Evolutionary conservation across 805 yeast genomes (phyloP), one percentile per base, ranked within the genome.

Genomic region (Saturnispora saitoi): DNA sequence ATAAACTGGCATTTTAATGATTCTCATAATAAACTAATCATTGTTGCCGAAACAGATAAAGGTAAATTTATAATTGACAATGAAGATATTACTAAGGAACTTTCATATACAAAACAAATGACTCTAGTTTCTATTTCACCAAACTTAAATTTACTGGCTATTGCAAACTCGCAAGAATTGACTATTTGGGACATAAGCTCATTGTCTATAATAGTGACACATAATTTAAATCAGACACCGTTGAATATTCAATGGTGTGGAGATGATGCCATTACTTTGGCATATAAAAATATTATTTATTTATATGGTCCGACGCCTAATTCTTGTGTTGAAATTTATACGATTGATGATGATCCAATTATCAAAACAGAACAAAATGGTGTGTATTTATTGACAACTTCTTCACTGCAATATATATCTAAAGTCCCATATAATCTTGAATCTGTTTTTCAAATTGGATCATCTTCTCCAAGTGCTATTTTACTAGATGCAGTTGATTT

Each of bases 391-490:
- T 57, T 89, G n/a, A 79, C 87, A 0, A 58, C 67, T 3, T 72
- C 71, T 8, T 72, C 75, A 39, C 68, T 85, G 14, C 83, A 82
- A 52, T 77, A 85, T 48, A 60, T 89, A 9, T 68, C 81, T 7
- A 73, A 81, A 52, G 95, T 93, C 0, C 71, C 78, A 0, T 67
- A 68, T 2, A 62, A 69, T 0, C 77, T 85, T 0, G 72, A 75
- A 3, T 79, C 80, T 34, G 73, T 86, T 6, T 88, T 88, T 63
- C 78, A 77, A 58, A 78, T 90, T 43, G 99, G 98, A 0, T 87
- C 96, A 0, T 75, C 86, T 0, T 75, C 86, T 31, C 85, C 96
- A 1, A 75, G 93, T 30, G 87, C 95, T 2, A 83, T 91, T 22
- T 67, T 93, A 31, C 66, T 87, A 8, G 96, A 90, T 64, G 84